Base-by-base conservation (phyloP, 768 basidiomycete genomes). In the Leccinum disarticulatum region DNA sequence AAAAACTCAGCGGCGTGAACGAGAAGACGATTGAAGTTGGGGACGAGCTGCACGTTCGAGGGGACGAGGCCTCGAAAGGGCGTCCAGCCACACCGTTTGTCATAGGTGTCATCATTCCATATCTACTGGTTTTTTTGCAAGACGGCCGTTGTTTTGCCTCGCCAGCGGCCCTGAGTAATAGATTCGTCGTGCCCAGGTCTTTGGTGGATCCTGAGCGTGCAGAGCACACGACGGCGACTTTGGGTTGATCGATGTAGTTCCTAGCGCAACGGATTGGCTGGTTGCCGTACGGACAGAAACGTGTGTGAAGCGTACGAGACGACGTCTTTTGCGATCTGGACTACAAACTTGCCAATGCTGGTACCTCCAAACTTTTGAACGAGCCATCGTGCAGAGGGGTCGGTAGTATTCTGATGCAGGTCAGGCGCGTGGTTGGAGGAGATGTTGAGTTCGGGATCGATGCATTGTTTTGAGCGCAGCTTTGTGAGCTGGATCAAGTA, bases 311-410 rank as follows among this genome's bases (percentile, higher is more conserved):
- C 95, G 74, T 64, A 98, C 96, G 91, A 80, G 52, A 98, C 87
- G 60, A 98, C 89, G 48, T 92, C 85, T 54, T 79, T 79, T 22
- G 92, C 91, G 43, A 99, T 97, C 66, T 88, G 87, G 10, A 84
- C 80, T 1, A 93, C 79, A 70, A 93, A 96, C 73, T 97, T 97
- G 35, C 93, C 93, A 6, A 95, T 82, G 69, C 88, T 90, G 3
- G 95, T 98, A 0, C 95, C 95, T 5, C 95, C 95, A 71, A 87
- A 98, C 71, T 98, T 98, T 73, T 96, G 94, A 1, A 97, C 90
- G 8, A 96, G 81, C 95, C 95, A 98, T 73, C 80, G 83, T 0
- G 88, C 83, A 3, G 79, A 77, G 1, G 90, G 88, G 64, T 92
- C 86, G 30, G 81, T 77, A 47, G 84, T 84, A 70, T 95, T 96